Evolutionary conservation across 805 yeast genomes (phyloP).

Genomic region (Hanseniaspora valbyensis): DNA sequence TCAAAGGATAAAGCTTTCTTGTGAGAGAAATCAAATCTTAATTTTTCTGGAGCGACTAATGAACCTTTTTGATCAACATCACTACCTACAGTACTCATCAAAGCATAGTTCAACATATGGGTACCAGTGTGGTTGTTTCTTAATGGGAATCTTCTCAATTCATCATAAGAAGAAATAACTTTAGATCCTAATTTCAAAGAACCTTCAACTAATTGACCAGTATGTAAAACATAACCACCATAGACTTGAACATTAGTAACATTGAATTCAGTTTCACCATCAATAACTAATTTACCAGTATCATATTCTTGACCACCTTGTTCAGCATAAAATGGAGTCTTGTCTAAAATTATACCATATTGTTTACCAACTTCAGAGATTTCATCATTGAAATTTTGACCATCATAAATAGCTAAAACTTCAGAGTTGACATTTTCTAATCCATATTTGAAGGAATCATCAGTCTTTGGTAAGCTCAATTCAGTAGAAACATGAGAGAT

Average conservation of each 20-base stretch:
- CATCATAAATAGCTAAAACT: slow-evolving; percentile 16
- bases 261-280: slow-evolving; percentile 74
- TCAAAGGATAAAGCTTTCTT: slow-evolving; percentile 66
- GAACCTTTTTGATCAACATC: slow-evolving; percentile 94
- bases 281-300: slow-evolving; percentile 83
- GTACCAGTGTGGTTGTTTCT: slow-evolving; percentile 98
- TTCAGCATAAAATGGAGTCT: slow-evolving; percentile 94
- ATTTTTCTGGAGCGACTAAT: slow-evolving; percentile 84
- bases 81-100: slow-evolving; percentile 76
- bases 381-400: slow-evolving; percentile 26
- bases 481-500: slow-evolving; percentile 57
- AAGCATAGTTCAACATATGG: slow-evolving; percentile 80
- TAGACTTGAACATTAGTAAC: slow-evolving; percentile 87
- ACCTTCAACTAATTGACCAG: slow-evolving; percentile 79
- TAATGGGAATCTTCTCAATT: slow-evolving; percentile 88
- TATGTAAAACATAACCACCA: slow-evolving; percentile 92
- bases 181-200: slow-evolving; percentile 51
- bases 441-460: slow-evolving; percentile 71
- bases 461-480: slow-evolving; percentile 59
- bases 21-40: slow-evolving; percentile 93
- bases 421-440: slow-evolving; percentile 55
- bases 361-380: slow-evolving; percentile 40
- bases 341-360: slow-evolving; percentile 73
- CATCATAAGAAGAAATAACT: slow-evolving; percentile 81
- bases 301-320: slow-evolving; percentile 99